Conservation (phyloP, 75 land plant species). For the Pinus albicaulis region DNA sequence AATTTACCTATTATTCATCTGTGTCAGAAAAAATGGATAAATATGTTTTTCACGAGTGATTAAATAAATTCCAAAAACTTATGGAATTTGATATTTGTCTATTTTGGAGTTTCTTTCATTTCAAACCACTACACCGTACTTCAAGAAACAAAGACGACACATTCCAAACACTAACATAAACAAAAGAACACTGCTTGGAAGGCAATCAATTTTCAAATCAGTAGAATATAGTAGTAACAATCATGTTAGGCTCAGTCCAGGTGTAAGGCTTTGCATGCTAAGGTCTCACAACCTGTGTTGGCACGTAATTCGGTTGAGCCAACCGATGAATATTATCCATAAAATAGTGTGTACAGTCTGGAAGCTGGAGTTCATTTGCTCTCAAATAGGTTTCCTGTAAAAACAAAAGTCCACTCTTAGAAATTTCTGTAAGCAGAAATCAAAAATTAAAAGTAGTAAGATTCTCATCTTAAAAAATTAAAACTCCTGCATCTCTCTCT, state of each 20-base stretch:
- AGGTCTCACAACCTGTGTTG: conserved; percentile 62
- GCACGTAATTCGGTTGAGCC: conserved; percentile 61
- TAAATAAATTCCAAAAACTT: neutral
- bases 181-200: neutral
- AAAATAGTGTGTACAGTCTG: conserved; percentile 83
- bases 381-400: conserved; percentile 67
- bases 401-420: neutral
- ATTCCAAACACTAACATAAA: neutral
- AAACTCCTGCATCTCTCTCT: neutral
- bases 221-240: neutral
- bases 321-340: conserved; percentile 75
- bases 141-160: neutral
- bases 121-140: neutral
- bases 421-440: neutral
- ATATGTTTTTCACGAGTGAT: neutral
- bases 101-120: neutral
- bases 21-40: neutral
- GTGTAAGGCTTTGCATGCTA: neutral
- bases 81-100: neutral
- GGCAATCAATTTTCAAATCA: neutral
- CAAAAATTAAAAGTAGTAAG: neutral
- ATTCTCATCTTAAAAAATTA: neutral
- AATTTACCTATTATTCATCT: no score
- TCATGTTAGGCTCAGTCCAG: neutral
- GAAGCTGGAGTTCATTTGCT: conserved; percentile 83